These are phyloP conservation scores for Glycine tomentella DNA, from an alignment of 306 rosid genomes.

Conservation along the genomic window DNA sequence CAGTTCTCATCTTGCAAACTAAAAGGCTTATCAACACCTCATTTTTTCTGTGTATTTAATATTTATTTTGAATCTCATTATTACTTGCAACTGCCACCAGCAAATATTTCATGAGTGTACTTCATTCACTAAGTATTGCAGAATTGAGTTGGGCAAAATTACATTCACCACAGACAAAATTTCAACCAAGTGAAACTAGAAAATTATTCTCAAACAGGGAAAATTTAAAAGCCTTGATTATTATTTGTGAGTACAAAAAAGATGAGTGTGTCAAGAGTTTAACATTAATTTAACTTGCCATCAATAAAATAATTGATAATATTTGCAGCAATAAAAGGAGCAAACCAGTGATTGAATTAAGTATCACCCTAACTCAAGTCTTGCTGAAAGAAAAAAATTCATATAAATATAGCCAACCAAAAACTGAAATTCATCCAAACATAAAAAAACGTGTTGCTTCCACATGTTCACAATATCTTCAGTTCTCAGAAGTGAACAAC, in stretches of 20 bases:
- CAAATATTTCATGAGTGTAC: neutral
- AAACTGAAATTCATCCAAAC: constrained; percentile 5
- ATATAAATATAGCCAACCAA: neutral
- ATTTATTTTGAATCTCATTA: constrained; percentile 6
- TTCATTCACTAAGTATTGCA: neutral
- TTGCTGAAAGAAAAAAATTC: neutral
- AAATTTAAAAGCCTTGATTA: neutral
- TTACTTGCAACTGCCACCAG: neutral
- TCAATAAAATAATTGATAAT: neutral
- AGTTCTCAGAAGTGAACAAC: neutral
- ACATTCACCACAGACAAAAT: neutral
- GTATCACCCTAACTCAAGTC: neutral
- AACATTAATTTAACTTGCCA: neutral
- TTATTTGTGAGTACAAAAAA: neutral
- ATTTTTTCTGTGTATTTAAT: neutral
- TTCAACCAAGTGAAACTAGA: neutral
- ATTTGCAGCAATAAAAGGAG: neutral
- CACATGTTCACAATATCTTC: constrained; percentile 1
- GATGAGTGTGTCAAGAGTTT: neutral
- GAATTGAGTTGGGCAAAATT: neutral
- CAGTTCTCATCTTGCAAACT: constrained; percentile 1
- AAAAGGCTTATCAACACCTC: neutral
- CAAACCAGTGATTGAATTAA: neutral
- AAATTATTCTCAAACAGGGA: neutral
- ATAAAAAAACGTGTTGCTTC: neutral